phyloP scores from a whole-genome alignment of 108 stramenopile genomes.

The Skeletonema menzelii region DNA sequence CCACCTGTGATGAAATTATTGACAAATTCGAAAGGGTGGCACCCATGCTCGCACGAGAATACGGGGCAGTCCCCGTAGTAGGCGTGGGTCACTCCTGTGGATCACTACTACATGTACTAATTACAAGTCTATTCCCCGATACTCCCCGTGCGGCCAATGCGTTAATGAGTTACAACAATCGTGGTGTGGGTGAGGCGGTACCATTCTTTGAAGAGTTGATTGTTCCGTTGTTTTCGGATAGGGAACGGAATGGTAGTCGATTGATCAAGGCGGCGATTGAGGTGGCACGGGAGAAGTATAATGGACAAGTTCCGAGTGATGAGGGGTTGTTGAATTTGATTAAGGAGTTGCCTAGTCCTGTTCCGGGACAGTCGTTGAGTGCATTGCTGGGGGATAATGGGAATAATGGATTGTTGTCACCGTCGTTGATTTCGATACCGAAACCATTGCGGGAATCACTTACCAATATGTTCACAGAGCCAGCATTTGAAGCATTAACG shows the following conservation, averaged over 20 bases:
- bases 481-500: conserved; percentile 47
- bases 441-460: conserved; percentile 54
- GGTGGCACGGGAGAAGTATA: conserved; percentile 38
- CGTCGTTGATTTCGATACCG: conserved; percentile 54
- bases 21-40: conserved; percentile 82
- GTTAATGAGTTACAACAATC: conserved; percentile 90
- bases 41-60: conserved; percentile 67
- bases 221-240: conserved; percentile 76
- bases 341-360: background rate
- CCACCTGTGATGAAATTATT: conserved; percentile 85
- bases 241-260: conserved; percentile 52
- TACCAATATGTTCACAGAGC: conserved; percentile 38
- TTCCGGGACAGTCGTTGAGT: background rate
- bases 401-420: background rate
- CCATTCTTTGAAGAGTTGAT: conserved; percentile 89
- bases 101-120: conserved; percentile 86
- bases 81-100: conserved; percentile 93
- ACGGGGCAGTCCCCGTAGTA: conserved; percentile 91
- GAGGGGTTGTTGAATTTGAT: background rate
- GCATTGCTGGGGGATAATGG: background rate
- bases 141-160: conserved; percentile 92
- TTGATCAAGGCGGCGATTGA: conserved; percentile 48
- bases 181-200: conserved; percentile 80
- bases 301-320: conserved; percentile 1
- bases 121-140: conserved; percentile 90